Evolutionary conservation across 768 basidiomycete genomes (phyloP), one percentile per base, ranked within the genome.

Genomic region (Symmetrospora coprosmae): DNA sequence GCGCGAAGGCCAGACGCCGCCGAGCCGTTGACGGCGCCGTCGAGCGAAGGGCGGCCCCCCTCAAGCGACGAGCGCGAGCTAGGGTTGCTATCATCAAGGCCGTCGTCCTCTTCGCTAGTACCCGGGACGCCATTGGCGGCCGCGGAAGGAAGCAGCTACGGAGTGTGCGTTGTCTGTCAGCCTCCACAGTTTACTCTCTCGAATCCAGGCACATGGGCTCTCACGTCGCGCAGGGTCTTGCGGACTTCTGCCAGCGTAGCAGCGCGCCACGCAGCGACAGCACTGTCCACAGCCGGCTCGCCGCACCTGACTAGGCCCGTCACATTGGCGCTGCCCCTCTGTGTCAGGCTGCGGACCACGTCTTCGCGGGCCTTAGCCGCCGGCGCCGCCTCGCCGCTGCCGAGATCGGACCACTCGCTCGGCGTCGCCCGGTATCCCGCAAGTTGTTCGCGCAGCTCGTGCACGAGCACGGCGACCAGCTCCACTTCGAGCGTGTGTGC

Each of bases 401-500:
- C n/a, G n/a, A n/a, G n/a, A n/a, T n/a, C n/a, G n/a, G n/a, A n/a
- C 61, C 33, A 23, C 43, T 23, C 40, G 40, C 25, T 49, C 48
- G 0, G 19, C 17, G 33, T 64, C 43, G 28, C 14, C 30, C 6
- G 14, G 16, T 25, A 55, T 25, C 1, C 17, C 35, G 27, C 28
- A 5, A 7, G 19, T n/a, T 5, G 47, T 35, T 79, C 76, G 2
- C 78, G 73, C 33, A 90, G 74, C 71, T 87, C 86, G 47, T 76
- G 75, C 46, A 79, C 78, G 28, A 91, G 76, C 2, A 83, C 78
- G 25, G 77, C 76, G n/a, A 87, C 80, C 2, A 91, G 75, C 69
- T 92, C 88, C 17, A 79, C 76, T 5, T 87, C 82, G 23, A 94
- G 75, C 0, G 85, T 84, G 2, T 78, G 75, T 0, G 85, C 80